Conservation (phyloP, 2,329 filamentous ascomycete genomes). For the Penicillium palitans region DNA sequence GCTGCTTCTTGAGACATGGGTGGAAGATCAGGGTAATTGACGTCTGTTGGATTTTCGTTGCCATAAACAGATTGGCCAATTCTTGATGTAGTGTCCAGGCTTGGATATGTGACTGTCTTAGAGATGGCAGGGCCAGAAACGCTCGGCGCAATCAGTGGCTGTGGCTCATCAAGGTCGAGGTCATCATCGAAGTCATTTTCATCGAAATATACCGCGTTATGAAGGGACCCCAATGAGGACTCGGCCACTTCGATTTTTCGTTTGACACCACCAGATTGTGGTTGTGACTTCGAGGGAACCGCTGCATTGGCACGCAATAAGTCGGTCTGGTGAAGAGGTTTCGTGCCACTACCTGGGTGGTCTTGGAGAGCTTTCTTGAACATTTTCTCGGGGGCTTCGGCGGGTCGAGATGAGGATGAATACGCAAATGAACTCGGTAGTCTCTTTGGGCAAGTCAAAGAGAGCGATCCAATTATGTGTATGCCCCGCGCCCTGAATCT, state of each 20-base stretch:
- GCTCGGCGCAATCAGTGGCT: constrained; percentile 28
- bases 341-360: constrained; percentile 35
- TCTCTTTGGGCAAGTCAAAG: constrained; percentile 23
- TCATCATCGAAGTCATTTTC: constrained; percentile 89
- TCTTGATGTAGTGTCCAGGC: constrained; percentile 13
- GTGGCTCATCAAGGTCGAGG: constrained; percentile 62
- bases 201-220: constrained; percentile 61
- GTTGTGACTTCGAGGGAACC: constrained; percentile 22
- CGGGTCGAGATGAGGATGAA: constrained; percentile 28
- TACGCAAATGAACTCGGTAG: constrained; percentile 24
- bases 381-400: constrained; percentile 30
- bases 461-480: constrained; percentile 24
- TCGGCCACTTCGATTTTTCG: constrained; percentile 41
- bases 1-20: constrained; percentile 29
- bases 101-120: constrained; percentile 23
- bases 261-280: constrained; percentile 36
- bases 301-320: constrained; percentile 29
- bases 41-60: constrained; percentile 20
- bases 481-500: constrained; percentile 18
- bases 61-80: constrained; percentile 13
- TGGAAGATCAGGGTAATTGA: constrained; percentile 42
- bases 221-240: constrained; percentile 44
- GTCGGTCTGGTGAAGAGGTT: constrained; percentile 38
- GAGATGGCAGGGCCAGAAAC: background rate
- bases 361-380: constrained; percentile 45